Evolutionary conservation across 768 basidiomycete species (phyloP).

Genomic region (Boletus vinaceobasis): DNA sequence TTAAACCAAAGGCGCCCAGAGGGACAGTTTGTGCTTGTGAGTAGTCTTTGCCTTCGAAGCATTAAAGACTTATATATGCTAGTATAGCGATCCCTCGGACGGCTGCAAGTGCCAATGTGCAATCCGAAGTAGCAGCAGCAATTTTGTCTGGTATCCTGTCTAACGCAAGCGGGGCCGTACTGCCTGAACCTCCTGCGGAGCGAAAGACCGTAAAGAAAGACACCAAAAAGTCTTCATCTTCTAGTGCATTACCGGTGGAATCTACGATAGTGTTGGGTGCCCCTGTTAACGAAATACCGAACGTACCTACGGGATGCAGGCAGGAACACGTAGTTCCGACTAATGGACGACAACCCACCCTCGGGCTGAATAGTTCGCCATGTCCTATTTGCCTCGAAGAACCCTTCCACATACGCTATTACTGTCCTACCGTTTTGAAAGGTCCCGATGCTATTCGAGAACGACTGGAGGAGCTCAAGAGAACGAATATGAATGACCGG

Average conservation of each 20-base stretch:
- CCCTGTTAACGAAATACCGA: not conserved
- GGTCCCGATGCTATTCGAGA: slow-evolving; percentile 42
- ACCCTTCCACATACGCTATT: slow-evolving; percentile 46
- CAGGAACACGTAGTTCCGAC: not conserved
- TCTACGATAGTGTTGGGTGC: not conserved
- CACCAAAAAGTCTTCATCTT: slow-evolving; percentile 4
- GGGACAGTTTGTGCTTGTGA: slow-evolving; percentile 15
- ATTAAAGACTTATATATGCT: slow-evolving; percentile 17
- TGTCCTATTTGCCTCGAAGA: slow-evolving; percentile 47
- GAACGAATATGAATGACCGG: slow-evolving; percentile 17
- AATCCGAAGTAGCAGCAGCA: slow-evolving; percentile 17
- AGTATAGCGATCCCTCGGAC: slow-evolving; percentile 23
- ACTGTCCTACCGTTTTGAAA: slow-evolving; percentile 46
- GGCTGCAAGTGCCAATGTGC: slow-evolving; percentile 14
- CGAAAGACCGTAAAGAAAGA: slow-evolving; percentile 7
- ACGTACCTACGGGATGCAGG: not conserved
- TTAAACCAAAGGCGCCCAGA: not conserved
- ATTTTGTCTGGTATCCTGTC: slow-evolving; percentile 11
- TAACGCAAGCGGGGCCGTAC: slow-evolving; percentile 1
- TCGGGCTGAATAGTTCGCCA: slow-evolving; percentile 2
- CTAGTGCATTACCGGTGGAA: not conserved
- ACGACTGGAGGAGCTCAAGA: slow-evolving; percentile 44
- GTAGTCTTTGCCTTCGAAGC: slow-evolving; percentile 1
- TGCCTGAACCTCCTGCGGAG: slow-evolving; percentile 7
- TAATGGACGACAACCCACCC: not conserved